These are phyloP conservation scores for Podaxis sp. DNA, from an alignment of 768 basidiomycete species.

Conservation along the genomic window DNA sequence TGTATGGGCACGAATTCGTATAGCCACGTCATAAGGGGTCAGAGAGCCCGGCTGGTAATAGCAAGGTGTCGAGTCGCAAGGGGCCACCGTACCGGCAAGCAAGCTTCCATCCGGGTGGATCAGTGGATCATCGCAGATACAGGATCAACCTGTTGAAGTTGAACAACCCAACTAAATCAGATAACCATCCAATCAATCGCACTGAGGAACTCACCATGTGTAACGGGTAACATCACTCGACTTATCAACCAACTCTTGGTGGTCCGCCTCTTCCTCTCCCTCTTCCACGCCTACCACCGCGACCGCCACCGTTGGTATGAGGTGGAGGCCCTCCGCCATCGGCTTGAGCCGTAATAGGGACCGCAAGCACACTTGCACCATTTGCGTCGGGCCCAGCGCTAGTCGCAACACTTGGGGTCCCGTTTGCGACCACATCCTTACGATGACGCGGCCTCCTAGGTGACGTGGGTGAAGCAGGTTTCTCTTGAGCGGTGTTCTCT, in stretches of 20 bases:
- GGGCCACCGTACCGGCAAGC: neutral
- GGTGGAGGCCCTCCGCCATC: neutral
- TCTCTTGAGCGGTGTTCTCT: slow-evolving; percentile 15
- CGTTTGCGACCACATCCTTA: slow-evolving; percentile 18
- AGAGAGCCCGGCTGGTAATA: neutral
- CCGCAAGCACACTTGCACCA: slow-evolving; percentile 3
- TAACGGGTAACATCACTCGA: neutral
- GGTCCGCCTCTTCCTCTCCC: slow-evolving; percentile 10
- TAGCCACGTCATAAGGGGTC: neutral
- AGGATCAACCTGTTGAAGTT: neutral
- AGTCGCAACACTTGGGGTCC: neutral
- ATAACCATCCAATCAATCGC: neutral
- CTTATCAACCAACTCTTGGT: neutral
- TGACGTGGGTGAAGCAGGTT: slow-evolving; percentile 15
- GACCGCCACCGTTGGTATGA: slow-evolving; percentile 11
- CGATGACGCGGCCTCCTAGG: slow-evolving; percentile 18
- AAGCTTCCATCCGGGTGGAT: neutral
- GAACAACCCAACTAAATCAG: neutral
- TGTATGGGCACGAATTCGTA: neutral
- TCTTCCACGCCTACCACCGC: slow-evolving; percentile 6
- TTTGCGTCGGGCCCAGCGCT: slow-evolving; percentile 8
- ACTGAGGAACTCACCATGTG: neutral
- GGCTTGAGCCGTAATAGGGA: neutral
- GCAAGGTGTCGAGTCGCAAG: neutral
- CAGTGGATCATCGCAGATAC: neutral